Conservation (phyloP, 2,329 filamentous ascomycete species). For the Monilinia laxa region DNA sequence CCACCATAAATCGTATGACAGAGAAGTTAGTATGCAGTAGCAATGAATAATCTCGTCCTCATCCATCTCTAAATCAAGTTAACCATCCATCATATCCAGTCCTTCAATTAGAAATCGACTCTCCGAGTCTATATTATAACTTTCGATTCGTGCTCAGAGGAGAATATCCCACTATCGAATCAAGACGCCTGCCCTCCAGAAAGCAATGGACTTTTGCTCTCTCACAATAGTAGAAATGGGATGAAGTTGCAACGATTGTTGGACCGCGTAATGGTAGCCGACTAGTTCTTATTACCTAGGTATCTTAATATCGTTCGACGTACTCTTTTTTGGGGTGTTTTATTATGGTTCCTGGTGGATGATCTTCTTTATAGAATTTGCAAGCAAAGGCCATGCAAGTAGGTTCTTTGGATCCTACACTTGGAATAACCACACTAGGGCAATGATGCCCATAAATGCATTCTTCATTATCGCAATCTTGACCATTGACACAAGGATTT, state of each 20-base stretch:
- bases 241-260: neutral
- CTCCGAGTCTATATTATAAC: neutral
- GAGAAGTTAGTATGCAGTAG: neutral
- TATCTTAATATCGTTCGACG: conserved; percentile 23
- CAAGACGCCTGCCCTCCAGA: neutral
- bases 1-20: neutral
- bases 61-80: neutral
- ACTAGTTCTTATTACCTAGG: neutral
- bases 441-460: conserved; percentile 63
- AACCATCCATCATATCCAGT: neutral
- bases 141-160: neutral
- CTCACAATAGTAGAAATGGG: neutral
- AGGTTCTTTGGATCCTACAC: conserved; percentile 42
- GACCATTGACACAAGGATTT: conserved; percentile 57
- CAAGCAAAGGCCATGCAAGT: conserved; percentile 55
- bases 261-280: too few relatives aligned
- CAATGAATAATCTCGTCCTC: neutral
- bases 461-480: conserved; percentile 56
- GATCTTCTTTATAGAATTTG: conserved; percentile 53
- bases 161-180: neutral
- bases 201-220: neutral
- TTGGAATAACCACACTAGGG: conserved; percentile 32
- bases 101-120: neutral
- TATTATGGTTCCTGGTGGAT: conserved; percentile 54
- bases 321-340: conserved; percentile 36